Evolutionary conservation across 2,329 filamentous ascomycete species (phyloP).

Genomic region (Grosmannia serpens): DNA sequence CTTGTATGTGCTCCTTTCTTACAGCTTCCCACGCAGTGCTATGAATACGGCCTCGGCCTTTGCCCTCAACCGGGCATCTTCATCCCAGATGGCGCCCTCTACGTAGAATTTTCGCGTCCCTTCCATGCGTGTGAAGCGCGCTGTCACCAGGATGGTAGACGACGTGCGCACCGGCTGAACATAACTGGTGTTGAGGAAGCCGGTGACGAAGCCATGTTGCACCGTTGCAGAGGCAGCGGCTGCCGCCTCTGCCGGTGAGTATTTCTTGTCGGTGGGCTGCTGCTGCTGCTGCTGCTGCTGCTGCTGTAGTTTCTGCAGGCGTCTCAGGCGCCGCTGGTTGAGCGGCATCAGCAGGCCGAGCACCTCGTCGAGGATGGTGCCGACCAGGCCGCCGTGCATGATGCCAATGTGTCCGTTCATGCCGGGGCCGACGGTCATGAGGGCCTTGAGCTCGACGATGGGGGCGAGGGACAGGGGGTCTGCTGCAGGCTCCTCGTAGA

Average conservation of each 20-base stretch:
- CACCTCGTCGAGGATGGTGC: conserved; percentile 46
- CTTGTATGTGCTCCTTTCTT: neutral
- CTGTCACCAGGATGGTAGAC: conserved; percentile 32
- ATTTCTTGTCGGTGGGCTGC: neutral
- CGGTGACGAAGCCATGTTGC: conserved; percentile 29
- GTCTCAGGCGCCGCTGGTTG: conserved; percentile 18
- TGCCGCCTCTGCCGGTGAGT: conserved; percentile 4
- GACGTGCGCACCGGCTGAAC: conserved; percentile 39
- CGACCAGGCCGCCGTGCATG: conserved; percentile 46
- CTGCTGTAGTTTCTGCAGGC: neutral
- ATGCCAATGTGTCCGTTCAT: conserved; percentile 42
- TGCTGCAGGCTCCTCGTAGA: conserved; percentile 25
- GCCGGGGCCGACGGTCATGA: conserved; percentile 33
- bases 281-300: neutral
- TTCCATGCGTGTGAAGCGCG: conserved; percentile 31
- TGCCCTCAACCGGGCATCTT: conserved; percentile 34
- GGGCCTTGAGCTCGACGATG: conserved; percentile 19
- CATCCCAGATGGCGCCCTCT: conserved; percentile 36
- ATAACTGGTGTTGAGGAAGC: conserved; percentile 44
- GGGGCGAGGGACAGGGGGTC: neutral
- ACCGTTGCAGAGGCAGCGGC: conserved; percentile 10
- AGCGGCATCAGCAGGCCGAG: conserved; percentile 37
- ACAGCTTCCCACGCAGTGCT: conserved; percentile 11
- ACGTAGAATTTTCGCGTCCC: conserved; percentile 41
- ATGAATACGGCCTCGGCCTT: conserved; percentile 40